These are phyloP conservation scores for Aspergillus hancockii DNA, from an alignment of 495 filamentous ascomycete species.

Conservation along the genomic window DNA sequence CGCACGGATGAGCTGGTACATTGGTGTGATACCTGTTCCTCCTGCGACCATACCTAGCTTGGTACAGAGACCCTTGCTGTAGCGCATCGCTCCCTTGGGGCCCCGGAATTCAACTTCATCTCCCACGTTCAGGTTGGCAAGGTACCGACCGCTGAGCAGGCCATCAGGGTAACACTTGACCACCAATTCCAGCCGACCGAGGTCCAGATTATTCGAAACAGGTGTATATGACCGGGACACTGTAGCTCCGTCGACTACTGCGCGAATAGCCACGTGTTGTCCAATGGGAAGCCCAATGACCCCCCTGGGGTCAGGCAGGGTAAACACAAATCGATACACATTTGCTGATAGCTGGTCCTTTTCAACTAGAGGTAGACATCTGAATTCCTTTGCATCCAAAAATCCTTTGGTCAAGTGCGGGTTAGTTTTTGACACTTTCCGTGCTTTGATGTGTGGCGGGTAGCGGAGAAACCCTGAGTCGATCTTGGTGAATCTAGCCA, in stretches of 20 bases:
- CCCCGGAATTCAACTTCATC: slow-evolving; percentile 50
- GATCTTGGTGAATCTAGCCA: slow-evolving; percentile 31
- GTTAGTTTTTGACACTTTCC: slow-evolving; percentile 27
- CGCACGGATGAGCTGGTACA: slow-evolving; percentile 55
- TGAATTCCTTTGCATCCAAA: slow-evolving; percentile 49
- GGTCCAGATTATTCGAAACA: slow-evolving; percentile 52
- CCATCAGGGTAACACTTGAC: slow-evolving; percentile 52
- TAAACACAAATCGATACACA: slow-evolving; percentile 51
- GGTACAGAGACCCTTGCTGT: slow-evolving; percentile 31
- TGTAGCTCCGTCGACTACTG: slow-evolving; percentile 39
- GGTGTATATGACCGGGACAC: slow-evolving; percentile 54
- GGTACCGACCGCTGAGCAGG: slow-evolving; percentile 46
- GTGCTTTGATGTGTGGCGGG: slow-evolving; percentile 38
- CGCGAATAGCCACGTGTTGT: slow-evolving; percentile 53
- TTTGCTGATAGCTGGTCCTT: slow-evolving; percentile 46
- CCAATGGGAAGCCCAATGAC: slow-evolving; percentile 54
- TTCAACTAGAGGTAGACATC: slow-evolving; percentile 41
- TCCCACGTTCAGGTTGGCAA: slow-evolving; percentile 42
- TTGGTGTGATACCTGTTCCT: slow-evolving; percentile 58
- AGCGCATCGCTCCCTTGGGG: slow-evolving; percentile 51
- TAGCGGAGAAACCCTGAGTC: slow-evolving; percentile 42
- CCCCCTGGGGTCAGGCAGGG: slow-evolving; percentile 40
- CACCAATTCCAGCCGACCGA: slow-evolving; percentile 46
- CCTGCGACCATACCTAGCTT: slow-evolving; percentile 54
- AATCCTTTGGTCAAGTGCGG: slow-evolving; percentile 37